Evolutionary conservation across 805 yeast species (phyloP).

Genomic region (Grigorovia jiainica): DNA sequence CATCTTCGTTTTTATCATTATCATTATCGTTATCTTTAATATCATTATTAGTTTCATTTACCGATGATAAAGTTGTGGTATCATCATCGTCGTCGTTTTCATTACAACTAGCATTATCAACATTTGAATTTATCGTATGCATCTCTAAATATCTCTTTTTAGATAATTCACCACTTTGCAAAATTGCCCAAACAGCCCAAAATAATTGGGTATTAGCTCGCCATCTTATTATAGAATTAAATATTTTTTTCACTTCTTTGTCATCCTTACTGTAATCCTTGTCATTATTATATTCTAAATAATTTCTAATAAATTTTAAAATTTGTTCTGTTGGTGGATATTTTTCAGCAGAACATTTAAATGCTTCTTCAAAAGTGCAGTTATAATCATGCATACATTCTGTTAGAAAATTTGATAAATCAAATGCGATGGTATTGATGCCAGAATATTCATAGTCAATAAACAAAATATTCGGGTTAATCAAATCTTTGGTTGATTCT

Average conservation of each 20-base stretch:
- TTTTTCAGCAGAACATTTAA: conserved; percentile 34
- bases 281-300: conserved; percentile 47
- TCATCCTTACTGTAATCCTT: conserved; percentile 31
- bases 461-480: conserved; percentile 51
- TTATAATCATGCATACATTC: conserved; percentile 96
- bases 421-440: conserved; percentile 73
- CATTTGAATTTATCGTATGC: conserved; percentile 12
- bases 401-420: conserved; percentile 79
- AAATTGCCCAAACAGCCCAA: conserved; percentile 89
- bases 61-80: neutral
- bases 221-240: conserved; percentile 59
- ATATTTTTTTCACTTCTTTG: neutral
- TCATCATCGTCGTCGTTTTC: neutral
- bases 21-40: neutral
- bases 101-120: conserved; percentile 9
- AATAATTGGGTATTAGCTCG: conserved; percentile 62
- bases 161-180: conserved; percentile 47
- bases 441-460: conserved; percentile 94
- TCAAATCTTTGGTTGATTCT: conserved; percentile 37
- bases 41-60: neutral
- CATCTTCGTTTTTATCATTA: conserved; percentile 36
- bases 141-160: conserved; percentile 17
- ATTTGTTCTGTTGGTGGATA: conserved; percentile 66
- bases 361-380: conserved; percentile 31
- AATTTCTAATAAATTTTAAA: conserved; percentile 55